A percentile compares a stretch with the other conserved stretches of the same genome.
phyloP scores from a whole-genome alignment of 179 eudicot species.

The Heliamphora ciliata region DNA sequence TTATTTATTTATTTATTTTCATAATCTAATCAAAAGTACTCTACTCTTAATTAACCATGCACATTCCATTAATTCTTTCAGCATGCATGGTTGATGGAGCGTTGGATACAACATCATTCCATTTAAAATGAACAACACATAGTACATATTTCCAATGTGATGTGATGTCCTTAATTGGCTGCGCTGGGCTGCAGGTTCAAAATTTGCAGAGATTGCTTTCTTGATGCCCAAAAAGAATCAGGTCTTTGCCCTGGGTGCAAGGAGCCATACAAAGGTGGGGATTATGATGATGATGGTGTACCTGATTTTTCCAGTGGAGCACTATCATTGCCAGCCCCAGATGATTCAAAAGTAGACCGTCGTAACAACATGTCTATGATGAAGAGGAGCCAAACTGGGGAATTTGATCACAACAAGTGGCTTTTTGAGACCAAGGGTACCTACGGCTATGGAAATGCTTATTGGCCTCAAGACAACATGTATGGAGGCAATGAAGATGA shows the following conservation, averaged over 20 bases:
- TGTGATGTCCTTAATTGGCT: neutral
- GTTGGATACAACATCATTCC: too few species aligned
- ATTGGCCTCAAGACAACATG: conserved; percentile 67
- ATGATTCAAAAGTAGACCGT: conserved; percentile 34
- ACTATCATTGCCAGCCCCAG: conserved; percentile 53
- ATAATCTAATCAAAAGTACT: too few species aligned
- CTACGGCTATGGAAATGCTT: conserved; percentile 79
- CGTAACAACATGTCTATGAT: conserved; percentile 35
- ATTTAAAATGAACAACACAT: too few species aligned
- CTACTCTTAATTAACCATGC: too few species aligned
- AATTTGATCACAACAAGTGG: conserved; percentile 84
- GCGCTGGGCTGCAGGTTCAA: conserved; percentile 51
- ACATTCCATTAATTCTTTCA: too few species aligned
- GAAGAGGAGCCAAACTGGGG: conserved; percentile 57
- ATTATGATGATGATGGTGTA: conserved; percentile 46
- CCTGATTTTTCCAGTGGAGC: conserved; percentile 46
- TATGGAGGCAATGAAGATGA: conserved; percentile 37
- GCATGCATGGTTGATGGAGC: neutral
- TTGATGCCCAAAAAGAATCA: conserved; percentile 49
- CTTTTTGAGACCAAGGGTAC: conserved; percentile 81
- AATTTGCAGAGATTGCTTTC: conserved; percentile 55
- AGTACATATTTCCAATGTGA: too few species aligned
- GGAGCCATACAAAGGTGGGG: conserved; percentile 44
- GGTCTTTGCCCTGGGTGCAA: conserved; percentile 66
- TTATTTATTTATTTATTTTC: neutral